phyloP scores from a whole-genome alignment of 2,329 filamentous ascomycete species.

The Cryoendolithus antarcticus region DNA sequence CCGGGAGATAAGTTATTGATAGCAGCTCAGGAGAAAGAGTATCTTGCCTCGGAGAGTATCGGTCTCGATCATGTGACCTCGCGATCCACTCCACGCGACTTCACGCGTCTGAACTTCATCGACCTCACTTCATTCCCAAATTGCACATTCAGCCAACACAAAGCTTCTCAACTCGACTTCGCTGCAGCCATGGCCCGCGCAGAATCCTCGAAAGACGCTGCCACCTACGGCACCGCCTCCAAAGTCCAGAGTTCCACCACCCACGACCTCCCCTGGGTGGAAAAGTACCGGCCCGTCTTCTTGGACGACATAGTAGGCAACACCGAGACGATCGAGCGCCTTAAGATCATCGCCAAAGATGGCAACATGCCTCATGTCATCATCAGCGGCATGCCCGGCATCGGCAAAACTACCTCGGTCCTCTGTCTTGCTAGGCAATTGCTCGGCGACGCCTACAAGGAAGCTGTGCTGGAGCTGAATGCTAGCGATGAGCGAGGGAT shows the following conservation, averaged over 20 bases:
- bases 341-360: constrained; percentile 97
- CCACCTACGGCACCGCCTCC: constrained; percentile 30
- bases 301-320: constrained; percentile 97
- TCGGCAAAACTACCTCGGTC: constrained; percentile 94
- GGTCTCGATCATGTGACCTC: too few relatives aligned
- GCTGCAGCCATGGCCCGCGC: constrained; percentile 31
- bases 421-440: constrained; percentile 89
- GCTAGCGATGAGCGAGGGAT: constrained; percentile 94
- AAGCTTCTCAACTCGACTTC: not conserved
- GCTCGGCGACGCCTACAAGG: constrained; percentile 87
- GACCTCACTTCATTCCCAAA: too few relatives aligned
- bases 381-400: constrained; percentile 98
- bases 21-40: too few relatives aligned
- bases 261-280: constrained; percentile 85
- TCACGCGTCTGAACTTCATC: too few relatives aligned
- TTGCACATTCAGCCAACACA: too few relatives aligned
- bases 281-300: constrained; percentile 92
- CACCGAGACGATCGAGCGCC: constrained; percentile 88
- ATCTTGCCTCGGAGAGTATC: too few relatives aligned
- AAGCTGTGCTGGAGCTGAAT: constrained; percentile 92
- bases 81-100: too few relatives aligned
- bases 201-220: constrained; percentile 36
- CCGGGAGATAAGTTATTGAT: too few relatives aligned
- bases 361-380: constrained; percentile 99
- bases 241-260: constrained; percentile 28